Evolutionary conservation across 495 filamentous ascomycete species (phyloP).

Genomic region (Neurospora sp.): DNA sequence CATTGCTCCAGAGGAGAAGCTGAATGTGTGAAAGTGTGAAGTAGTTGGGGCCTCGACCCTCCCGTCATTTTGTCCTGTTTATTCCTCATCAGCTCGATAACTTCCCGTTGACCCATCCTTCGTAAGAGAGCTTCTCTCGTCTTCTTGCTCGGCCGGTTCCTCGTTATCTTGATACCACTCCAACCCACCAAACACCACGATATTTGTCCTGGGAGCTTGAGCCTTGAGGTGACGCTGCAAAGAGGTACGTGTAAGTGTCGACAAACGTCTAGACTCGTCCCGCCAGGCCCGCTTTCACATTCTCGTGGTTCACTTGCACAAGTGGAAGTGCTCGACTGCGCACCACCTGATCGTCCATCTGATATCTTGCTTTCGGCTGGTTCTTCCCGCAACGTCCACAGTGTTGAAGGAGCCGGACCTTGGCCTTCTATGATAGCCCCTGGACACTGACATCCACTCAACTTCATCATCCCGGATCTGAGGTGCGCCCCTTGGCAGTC

Average conservation of each 20-base stretch:
- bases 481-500: neutral
- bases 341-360: neutral
- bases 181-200: neutral
- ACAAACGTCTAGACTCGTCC: neutral
- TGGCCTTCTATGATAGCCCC: neutral
- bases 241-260: neutral
- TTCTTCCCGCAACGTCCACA: neutral
- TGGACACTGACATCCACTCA: neutral
- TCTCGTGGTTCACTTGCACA: neutral
- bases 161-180: neutral
- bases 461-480: neutral
- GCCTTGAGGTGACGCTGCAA: neutral
- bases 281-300: neutral
- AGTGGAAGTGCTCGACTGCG: neutral
- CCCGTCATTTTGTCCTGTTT: neutral
- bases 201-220: neutral
- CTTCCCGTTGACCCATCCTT: neutral
- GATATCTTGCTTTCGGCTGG: neutral
- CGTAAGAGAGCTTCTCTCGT: neutral
- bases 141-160: neutral
- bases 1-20: neutral
- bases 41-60: neutral
- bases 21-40: neutral
- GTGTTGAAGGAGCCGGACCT: neutral
- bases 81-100: neutral